Evolutionary conservation across 306 rosid species (phyloP), one percentile per base, ranked within the genome.

Genomic region (Sechiopsis laciniata): DNA sequence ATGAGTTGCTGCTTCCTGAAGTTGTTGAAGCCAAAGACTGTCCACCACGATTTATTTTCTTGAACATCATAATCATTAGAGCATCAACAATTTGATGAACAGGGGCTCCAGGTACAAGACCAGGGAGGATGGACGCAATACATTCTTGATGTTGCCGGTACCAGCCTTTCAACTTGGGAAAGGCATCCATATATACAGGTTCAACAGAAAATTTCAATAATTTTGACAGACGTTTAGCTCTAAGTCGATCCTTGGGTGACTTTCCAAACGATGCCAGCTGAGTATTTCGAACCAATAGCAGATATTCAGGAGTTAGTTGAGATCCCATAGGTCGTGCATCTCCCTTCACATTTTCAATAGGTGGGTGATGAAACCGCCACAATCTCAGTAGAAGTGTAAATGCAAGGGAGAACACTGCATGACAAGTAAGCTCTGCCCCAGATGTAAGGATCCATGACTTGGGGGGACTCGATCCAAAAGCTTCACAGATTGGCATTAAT

Each of bases 351-450:
- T 87, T 88, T 71, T 90, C 90, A 74, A 55, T 37, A 76, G 96
- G 87, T 68, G 91, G 87, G 78, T 77, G 89, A 82, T 88, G 88
- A 86, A 88, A 93, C 77, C 87, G 86, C 98, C 98, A 93, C 81
- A 86, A 84, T 77, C 93, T 86, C 78, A 93, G 80, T 72, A 93
- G 75, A 79, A 93, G 96, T 78, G 88, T 86, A 82, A 90, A 93
- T 45, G 98, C 96, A 76, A 82, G 88, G 77, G 94, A 85, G 80
- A 93, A 93, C 56, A 93, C 91, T 58, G 96, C 85, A 71, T 82
- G 86, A 64, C 85, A 83, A 85, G 94, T 84, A 75, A 90, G 84
- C 75, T 88, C 90, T 78, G 86, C 96, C 82, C 92, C 90, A 7
- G 85, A 78, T 65, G 86, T 55, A 63, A 81, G 87, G 40, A 84